Percentiles rank a stretch among this genome's conserved stretches.
phyloP scores from a whole-genome alignment of 257 asterid species.

The Capsicum chinense region DNA sequence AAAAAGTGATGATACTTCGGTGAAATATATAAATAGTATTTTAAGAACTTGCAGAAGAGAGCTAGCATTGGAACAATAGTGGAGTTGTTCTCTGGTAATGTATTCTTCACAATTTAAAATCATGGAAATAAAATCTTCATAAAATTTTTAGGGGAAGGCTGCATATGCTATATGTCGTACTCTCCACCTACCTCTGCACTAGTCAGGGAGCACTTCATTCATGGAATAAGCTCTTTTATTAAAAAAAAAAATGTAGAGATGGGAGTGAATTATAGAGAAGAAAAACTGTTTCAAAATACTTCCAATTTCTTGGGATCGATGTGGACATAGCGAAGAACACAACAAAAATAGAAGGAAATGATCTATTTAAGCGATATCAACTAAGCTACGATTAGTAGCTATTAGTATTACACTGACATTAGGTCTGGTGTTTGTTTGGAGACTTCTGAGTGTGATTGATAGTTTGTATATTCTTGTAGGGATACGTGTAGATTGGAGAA shows the following conservation, averaged over 20 bases:
- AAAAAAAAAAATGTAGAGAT: background rate
- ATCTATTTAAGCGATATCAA: background rate
- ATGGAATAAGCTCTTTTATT: background rate
- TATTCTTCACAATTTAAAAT: background rate
- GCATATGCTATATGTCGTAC: background rate
- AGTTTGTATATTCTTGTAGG: background rate
- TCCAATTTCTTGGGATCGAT: background rate
- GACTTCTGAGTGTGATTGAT: background rate
- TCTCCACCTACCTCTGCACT: background rate
- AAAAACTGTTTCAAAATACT: background rate
- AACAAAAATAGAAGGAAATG: background rate
- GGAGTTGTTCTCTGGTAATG: background rate
- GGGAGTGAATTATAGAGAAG: background rate
- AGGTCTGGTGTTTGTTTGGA: background rate
- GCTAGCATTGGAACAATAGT: background rate
- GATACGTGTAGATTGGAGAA: background rate
- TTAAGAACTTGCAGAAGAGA: conserved; percentile 19
- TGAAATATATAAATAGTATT: background rate
- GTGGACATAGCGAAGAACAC: background rate
- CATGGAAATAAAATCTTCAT: background rate
- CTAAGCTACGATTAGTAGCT: background rate
- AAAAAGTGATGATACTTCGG: background rate
- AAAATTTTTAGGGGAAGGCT: background rate
- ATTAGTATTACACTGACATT: background rate
- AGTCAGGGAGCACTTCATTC: background rate